Conservation (phyloP, 495 filamentous ascomycete genomes). For the Lineolata rhizophorae region DNA sequence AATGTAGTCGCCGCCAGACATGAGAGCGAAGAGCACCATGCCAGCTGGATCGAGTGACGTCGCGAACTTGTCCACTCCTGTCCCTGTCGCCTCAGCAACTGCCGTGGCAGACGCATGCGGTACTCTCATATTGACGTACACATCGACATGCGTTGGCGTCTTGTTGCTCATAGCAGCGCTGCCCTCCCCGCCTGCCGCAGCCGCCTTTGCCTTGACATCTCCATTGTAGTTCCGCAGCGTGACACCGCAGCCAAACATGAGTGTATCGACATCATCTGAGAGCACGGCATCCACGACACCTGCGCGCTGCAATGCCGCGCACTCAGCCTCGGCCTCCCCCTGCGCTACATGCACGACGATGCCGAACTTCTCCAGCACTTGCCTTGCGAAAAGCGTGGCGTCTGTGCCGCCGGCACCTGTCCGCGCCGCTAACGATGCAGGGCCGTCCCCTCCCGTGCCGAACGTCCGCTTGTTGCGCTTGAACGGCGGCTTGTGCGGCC, state of each 20-base stretch:
- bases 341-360: conserved; percentile 74
- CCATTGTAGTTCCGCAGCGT: conserved; percentile 70
- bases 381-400: too few species aligned
- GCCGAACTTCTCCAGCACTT: conserved; percentile 63
- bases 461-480: conserved; percentile 57
- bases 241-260: conserved; percentile 82
- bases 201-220: too few species aligned
- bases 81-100: neutral
- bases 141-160: conserved; percentile 65
- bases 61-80: conserved; percentile 30
- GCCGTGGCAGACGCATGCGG: too few species aligned
- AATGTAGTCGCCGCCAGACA: conserved; percentile 90
- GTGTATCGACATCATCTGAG: conserved; percentile 90
- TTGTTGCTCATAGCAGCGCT: conserved; percentile 41
- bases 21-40: conserved; percentile 86
- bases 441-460: too few species aligned
- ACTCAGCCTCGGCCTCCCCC: conserved; percentile 94
- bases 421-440: too few species aligned
- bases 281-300: conserved; percentile 88
- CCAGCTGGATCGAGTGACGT: conserved; percentile 53
- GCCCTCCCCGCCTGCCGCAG: too few species aligned
- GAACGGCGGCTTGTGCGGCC: conserved; percentile 69
- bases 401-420: too few species aligned
- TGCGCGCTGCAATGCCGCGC: conserved; percentile 60
- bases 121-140: too few species aligned